phyloP scores from a whole-genome alignment of 345 rosid species.

The Mercurialis annua region DNA sequence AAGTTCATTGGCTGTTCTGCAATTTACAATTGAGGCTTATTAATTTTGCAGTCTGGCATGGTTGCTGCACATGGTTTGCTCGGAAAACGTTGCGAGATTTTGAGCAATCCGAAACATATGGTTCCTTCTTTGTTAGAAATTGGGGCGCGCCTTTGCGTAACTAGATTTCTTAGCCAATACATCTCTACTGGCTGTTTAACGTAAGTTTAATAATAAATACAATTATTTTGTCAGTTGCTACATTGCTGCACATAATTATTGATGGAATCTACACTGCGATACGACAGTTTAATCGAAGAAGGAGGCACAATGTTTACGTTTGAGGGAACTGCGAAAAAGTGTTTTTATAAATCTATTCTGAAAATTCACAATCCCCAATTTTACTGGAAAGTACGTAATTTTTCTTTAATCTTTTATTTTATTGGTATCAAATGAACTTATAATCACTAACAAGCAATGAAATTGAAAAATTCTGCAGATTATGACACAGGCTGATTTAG shows the following conservation, averaged over 20 bases:
- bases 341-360: constrained; percentile 44
- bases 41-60: constrained; percentile 60
- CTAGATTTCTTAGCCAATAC: constrained; percentile 66
- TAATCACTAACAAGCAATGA: constrained; percentile 4
- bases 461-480: constrained; percentile 38
- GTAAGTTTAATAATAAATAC: constrained; percentile 46
- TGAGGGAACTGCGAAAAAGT: constrained; percentile 47
- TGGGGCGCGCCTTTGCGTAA: constrained; percentile 68
- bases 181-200: constrained; percentile 60
- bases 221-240: not conserved
- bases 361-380: constrained; percentile 76
- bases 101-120: constrained; percentile 72
- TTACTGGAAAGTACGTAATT: constrained; percentile 79
- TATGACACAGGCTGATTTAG: constrained; percentile 90
- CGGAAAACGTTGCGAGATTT: constrained; percentile 40
- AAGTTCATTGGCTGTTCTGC: not conserved
- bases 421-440: not conserved
- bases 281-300: constrained; percentile 67
- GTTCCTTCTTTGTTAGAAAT: constrained; percentile 68
- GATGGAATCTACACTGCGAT: not conserved
- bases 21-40: not conserved
- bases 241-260: not conserved
- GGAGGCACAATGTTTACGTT: constrained; percentile 81
- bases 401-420: not conserved
- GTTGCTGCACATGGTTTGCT: constrained; percentile 65